Percentiles rank a stretch among this genome's conserved stretches.
Evolutionary conservation across 2,329 filamentous ascomycete genomes (phyloP).

Genomic region (Coniochaeta sp.): DNA sequence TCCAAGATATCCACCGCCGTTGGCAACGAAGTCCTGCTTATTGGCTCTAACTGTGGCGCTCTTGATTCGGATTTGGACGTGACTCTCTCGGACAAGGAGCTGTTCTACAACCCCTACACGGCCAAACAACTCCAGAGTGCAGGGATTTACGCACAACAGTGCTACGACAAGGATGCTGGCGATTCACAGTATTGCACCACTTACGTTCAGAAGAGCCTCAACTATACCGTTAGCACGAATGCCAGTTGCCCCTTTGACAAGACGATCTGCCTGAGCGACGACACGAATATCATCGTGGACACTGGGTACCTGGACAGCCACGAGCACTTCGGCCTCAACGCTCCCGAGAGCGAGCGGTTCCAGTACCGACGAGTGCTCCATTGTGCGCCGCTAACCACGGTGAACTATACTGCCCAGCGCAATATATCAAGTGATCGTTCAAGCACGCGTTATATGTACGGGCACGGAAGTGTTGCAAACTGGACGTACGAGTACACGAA

Average conservation of each 20-base stretch:
- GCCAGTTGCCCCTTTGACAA: conserved; percentile 7
- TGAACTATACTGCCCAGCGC: conserved; percentile 2
- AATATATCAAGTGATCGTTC: neutral
- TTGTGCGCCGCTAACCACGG: conserved; percentile 6
- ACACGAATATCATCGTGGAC: conserved; percentile 7
- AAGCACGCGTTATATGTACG: neutral
- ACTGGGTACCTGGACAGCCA: conserved; percentile 8
- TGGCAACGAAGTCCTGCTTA: conserved; percentile 4
- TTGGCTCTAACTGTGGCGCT: conserved; percentile 1
- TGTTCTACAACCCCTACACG: neutral
- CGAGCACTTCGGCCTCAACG: conserved; percentile 8
- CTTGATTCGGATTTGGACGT: neutral
- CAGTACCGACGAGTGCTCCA: conserved; percentile 3
- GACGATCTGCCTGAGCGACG: conserved; percentile 2
- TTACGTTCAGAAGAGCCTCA: conserved; percentile 1
- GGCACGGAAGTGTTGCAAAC: neutral
- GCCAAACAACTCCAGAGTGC: neutral
- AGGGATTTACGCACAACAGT: conserved; percentile 5
- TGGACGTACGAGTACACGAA: neutral
- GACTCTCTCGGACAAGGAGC: neutral
- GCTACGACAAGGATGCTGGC: neutral
- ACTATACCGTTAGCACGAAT: conserved; percentile 1
- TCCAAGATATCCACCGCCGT: conserved; percentile 5
- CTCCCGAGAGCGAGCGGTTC: conserved; percentile 5
- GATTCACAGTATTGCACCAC: neutral